Percentiles rank a stretch among this genome's conserved stretches.
Conservation (phyloP, 2,329 filamentous ascomycete species). For the Alternaria atra region DNA sequence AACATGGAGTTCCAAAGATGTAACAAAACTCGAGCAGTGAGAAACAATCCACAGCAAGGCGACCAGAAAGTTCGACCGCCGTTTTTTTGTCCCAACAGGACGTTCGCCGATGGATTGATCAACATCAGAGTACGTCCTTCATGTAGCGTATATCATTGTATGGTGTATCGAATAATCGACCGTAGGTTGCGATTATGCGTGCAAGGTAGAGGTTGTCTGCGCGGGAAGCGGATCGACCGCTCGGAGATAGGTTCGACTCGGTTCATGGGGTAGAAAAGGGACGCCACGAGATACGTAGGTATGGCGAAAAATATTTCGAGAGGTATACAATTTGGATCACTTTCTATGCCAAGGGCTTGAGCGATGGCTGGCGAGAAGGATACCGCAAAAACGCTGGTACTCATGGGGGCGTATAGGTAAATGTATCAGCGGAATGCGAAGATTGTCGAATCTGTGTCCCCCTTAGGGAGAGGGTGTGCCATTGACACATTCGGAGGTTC, state of each 20-base stretch:
- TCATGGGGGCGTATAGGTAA: constrained; percentile 30
- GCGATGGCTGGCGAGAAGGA: constrained; percentile 9
- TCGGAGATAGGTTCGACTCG: constrained; percentile 18
- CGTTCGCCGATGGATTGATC: constrained; percentile 15
- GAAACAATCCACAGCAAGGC: constrained; percentile 14
- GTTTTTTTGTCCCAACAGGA: constrained; percentile 16
- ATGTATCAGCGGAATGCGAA: constrained; percentile 10
- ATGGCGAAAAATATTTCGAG: constrained; percentile 15
- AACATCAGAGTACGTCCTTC: constrained; percentile 10
- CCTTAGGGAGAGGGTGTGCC: not conserved
- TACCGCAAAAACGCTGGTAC: constrained; percentile 17
- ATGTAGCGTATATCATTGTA: constrained; percentile 19
- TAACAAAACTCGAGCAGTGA: not conserved
- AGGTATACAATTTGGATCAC: not conserved
- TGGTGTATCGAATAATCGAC: constrained; percentile 22
- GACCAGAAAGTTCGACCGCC: constrained; percentile 24
- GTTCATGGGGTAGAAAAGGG: constrained; percentile 18
- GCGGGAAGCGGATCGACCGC: constrained; percentile 27
- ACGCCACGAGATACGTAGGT: constrained; percentile 25
- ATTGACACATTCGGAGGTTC: not conserved
- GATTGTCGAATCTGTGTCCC: not conserved
- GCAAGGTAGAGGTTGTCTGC: constrained; percentile 24
- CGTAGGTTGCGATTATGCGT: constrained; percentile 24
- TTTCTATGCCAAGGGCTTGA: constrained; percentile 1
- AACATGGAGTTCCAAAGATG: not conserved